phyloP scores from a whole-genome alignment of 345 rosid species.

The Sisymbrium altissimum region DNA sequence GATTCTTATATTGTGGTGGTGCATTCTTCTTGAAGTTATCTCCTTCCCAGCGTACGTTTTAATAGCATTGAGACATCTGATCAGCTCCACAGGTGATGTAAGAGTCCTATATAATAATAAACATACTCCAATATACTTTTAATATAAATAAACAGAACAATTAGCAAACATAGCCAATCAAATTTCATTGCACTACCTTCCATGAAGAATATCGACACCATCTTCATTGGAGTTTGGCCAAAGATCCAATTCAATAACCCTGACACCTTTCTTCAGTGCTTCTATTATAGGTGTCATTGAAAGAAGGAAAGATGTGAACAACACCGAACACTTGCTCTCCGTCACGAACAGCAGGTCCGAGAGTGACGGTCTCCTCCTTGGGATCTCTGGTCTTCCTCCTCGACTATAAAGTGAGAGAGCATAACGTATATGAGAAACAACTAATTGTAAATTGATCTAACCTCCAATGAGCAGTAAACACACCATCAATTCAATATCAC shows the following conservation, averaged over 20 bases:
- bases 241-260: conserved; percentile 88
- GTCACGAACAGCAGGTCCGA: too few relatives aligned
- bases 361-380: too few relatives aligned
- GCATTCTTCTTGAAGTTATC: too few relatives aligned
- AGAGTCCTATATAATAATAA: conserved; percentile 70
- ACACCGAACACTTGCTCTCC: too few relatives aligned
- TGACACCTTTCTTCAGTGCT: conserved; percentile 74
- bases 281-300: conserved; percentile 49
- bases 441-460: too few relatives aligned
- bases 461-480: too few relatives aligned
- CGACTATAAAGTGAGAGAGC: too few relatives aligned
- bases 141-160: neutral
- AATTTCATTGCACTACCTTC: conserved; percentile 45
- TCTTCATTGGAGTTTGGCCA: conserved; percentile 87
- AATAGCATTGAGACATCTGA: conserved; percentile 69
- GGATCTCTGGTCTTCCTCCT: too few relatives aligned
- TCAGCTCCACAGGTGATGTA: conserved; percentile 76
- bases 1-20: too few relatives aligned
- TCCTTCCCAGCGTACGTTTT: conserved; percentile 76
- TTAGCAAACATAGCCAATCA: neutral
- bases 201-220: conserved; percentile 79
- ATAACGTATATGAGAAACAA: too few relatives aligned
- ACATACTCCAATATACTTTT: neutral
- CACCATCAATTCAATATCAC: too few relatives aligned
- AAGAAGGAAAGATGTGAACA: too few relatives aligned